Base-by-base conservation (phyloP, 2,329 filamentous ascomycete species). In the Aspergillus transmontanensis region DNA sequence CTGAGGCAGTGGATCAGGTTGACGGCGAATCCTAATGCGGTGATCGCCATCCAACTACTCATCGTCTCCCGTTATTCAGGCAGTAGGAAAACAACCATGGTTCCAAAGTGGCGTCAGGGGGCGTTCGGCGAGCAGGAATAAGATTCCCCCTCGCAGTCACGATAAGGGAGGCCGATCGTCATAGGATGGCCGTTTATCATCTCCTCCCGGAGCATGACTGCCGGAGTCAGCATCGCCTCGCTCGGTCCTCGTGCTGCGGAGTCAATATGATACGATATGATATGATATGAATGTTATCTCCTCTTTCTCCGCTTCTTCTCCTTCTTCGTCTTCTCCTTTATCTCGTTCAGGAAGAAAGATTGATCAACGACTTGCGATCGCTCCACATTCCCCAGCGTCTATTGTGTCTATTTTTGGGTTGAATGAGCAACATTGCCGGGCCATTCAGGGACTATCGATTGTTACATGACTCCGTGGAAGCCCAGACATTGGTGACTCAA, bases 181-280 rank as follows among this genome's bases (percentile, higher is more conserved):
- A 39, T 39, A 55, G 32, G 51, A 39, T 39, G 34, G n/a, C 32
- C 4, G 10, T 54, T 54, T 55, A 39, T 53, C 51, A 55, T 39
- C 34, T 39, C 51, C 32, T 39, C 51, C 2, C 23, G n/a, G 58
- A 61, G 56, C 51, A 54, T 50, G 58, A 50, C 59, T 65, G 58
- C 63, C 60, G 50, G 46, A 65, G 62, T 63, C 63, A 63, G 63
- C 61, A 65, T 54, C 61, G 61, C 59, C 64, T 61, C 61, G 64
- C 64, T 59, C 64, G 61, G 64, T 54, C 64, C 64, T 51, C 63
- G 53, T 61, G 59, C 46, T 59, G 48, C 36, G 21, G 41, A 63
- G 34, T 21, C 41, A 53, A 23, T 21, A 51, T 59, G 51, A 51
- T 60, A 59, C 55, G 48, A 51, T 51, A 51, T 51, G 48, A 51